Conservation (phyloP, 2,329 filamentous ascomycete genomes). For the Trichoderma koningiopsis region DNA sequence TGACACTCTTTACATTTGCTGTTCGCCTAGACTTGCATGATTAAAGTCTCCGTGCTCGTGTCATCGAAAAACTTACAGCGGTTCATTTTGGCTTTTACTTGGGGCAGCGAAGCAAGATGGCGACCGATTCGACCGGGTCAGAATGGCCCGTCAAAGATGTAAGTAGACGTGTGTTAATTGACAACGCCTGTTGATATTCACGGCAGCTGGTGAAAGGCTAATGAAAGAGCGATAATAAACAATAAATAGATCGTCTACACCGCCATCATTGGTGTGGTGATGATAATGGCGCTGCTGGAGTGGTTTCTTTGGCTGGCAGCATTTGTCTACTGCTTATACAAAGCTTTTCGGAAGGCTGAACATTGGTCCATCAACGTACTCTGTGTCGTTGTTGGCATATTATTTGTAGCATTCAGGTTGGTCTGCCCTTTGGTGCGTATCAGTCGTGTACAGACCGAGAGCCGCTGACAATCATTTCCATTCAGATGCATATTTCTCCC, state of each 20-base stretch:
- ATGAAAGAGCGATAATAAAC: not conserved
- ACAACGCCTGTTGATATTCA: not conserved
- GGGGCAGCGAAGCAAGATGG: constrained; percentile 41
- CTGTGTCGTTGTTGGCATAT: constrained; percentile 70
- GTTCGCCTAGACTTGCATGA: not conserved
- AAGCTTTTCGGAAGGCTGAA: constrained; percentile 87
- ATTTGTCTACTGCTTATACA: constrained; percentile 86
- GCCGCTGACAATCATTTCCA: not conserved
- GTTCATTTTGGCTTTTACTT: not conserved
- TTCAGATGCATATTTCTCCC: constrained; percentile 80
- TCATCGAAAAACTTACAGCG: not conserved
- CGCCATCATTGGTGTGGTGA: constrained; percentile 74
- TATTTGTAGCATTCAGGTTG: constrained; percentile 60
- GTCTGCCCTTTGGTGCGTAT: not conserved
- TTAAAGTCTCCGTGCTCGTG: not conserved
- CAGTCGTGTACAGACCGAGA: not conserved
- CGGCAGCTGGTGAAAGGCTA: not conserved
- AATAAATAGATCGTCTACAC: constrained; percentile 76
- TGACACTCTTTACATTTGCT: not conserved
- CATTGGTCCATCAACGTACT: constrained; percentile 80
- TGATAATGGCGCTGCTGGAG: constrained; percentile 83
- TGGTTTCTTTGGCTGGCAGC: constrained; percentile 96
- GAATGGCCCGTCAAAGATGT: constrained; percentile 55
- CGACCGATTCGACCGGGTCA: constrained; percentile 36
- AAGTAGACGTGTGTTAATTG: constrained; percentile 27